A percentile compares a stretch with the other conserved stretches of the same genome.
Evolutionary conservation across 768 basidiomycete species (phyloP).

Genomic region (Cystofilobasidium ferigula): DNA sequence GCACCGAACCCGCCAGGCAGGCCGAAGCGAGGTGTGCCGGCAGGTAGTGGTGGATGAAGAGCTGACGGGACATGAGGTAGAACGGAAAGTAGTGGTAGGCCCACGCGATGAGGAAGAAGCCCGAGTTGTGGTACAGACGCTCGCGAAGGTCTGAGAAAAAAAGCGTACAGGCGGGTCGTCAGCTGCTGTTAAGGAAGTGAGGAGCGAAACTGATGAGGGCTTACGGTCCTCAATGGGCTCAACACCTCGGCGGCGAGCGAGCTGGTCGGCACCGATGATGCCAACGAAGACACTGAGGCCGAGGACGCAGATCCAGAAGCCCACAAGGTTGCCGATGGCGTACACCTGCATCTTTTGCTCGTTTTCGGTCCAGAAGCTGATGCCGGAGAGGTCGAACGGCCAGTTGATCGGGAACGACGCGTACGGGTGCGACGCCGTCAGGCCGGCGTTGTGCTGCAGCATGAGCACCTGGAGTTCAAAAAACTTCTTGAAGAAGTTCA

Average conservation of each 20-base stretch:
- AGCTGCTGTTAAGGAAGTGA: neutral
- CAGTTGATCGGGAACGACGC: slow-evolving; percentile 92
- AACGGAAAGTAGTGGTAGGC: slow-evolving; percentile 91
- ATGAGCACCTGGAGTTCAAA: slow-evolving; percentile 84
- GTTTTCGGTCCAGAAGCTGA: slow-evolving; percentile 92
- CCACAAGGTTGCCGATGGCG: slow-evolving; percentile 82
- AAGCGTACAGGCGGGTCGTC: neutral
- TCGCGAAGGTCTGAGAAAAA: slow-evolving; percentile 64
- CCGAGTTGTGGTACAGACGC: slow-evolving; percentile 85
- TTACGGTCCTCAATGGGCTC: slow-evolving; percentile 77
- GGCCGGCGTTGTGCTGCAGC: slow-evolving; percentile 97
- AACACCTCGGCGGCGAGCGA: slow-evolving; percentile 73
- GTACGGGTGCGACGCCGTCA: slow-evolving; percentile 95
- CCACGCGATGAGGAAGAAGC: slow-evolving; percentile 93
- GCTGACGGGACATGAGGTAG: slow-evolving; percentile 92
- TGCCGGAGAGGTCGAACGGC: slow-evolving; percentile 92
- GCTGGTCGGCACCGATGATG: slow-evolving; percentile 73
- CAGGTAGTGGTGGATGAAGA: slow-evolving; percentile 95
- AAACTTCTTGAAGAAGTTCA: slow-evolving; percentile 93
- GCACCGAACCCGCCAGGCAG: slow-evolving; percentile 78
- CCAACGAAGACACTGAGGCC: slow-evolving; percentile 80
- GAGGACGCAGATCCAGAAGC: slow-evolving; percentile 89
- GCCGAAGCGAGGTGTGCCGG: slow-evolving; percentile 90
- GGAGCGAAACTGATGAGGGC: slow-evolving; percentile 35
- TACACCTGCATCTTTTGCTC: slow-evolving; percentile 82